These are phyloP conservation scores for Phytopythium oedochilum DNA, from an alignment of 352 stramenopile genomes.

Conservation along the genomic window DNA sequence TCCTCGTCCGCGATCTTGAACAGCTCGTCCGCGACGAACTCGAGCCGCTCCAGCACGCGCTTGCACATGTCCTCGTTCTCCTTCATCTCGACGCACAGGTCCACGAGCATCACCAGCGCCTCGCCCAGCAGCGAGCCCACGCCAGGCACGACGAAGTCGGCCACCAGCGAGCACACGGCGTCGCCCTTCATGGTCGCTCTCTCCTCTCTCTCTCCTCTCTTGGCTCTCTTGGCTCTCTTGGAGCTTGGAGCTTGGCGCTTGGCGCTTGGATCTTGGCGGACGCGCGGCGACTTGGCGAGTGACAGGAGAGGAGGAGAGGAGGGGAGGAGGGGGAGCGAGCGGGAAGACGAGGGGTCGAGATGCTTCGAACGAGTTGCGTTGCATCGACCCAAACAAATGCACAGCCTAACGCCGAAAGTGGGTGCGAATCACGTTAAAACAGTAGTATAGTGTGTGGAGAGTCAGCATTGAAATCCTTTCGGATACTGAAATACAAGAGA, in stretches of 20 bases:
- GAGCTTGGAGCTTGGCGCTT: slow-evolving; percentile 1
- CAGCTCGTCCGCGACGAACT: slow-evolving; percentile 29
- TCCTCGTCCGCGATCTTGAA: slow-evolving; percentile 29
- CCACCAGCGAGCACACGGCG: slow-evolving; percentile 1
- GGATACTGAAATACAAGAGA: background rate
- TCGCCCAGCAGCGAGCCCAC: slow-evolving; percentile 24
- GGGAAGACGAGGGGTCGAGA: background rate
- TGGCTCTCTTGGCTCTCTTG: background rate
- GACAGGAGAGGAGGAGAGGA: background rate
- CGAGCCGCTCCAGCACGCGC: slow-evolving; percentile 19
- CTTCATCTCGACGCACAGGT: slow-evolving; percentile 24
- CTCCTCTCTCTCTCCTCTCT: too few relatives aligned
- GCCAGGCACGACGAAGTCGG: slow-evolving; percentile 27
- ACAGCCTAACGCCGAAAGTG: too few relatives aligned
- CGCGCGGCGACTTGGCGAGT: background rate
- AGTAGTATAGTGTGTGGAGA: background rate
- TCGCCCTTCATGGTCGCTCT: slow-evolving; percentile 5
- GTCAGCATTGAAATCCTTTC: too few relatives aligned
- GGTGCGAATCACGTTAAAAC: background rate
- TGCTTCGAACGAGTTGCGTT: too few relatives aligned
- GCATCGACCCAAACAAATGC: too few relatives aligned
- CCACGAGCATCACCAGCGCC: slow-evolving; percentile 19
- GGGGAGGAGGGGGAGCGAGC: background rate
- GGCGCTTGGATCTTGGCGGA: background rate
- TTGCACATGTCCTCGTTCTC: slow-evolving; percentile 25